Evolutionary conservation across 257 asterid species (phyloP), one percentile per base, ranked within the genome.

Genomic region (Asclepias syriaca): DNA sequence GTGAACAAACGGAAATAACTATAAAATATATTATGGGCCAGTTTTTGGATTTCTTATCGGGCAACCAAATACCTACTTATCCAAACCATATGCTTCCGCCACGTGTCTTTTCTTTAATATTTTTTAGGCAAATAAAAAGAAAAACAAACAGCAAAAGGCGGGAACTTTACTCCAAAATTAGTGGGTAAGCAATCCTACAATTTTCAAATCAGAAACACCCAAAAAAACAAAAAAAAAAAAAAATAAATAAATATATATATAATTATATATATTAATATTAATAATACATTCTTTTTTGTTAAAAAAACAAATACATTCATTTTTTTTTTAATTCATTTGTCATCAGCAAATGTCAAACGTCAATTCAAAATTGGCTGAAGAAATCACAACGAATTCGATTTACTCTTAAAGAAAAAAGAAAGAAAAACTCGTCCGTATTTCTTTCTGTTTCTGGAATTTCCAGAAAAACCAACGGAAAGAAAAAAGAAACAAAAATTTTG

Each of bases 161-260:
- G 93, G 93, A 87, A 89, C 54, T 79, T 78, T 66, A 79, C 82
- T 85, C 90, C 86, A 80, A 81, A 75, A 61, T 59, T 68, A 68
- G 60, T 48, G 65, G 84, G 56, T 75, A 84, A 76, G 56, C 80
- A 77, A 85, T 78, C 79, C 64, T 61, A 15, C 73, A 21, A 32
- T 57, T 69, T 39, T 21, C 55, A 34, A 78, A 32, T 27, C 68
- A 2, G 10, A 40, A 40, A 40, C 10, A 40, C 39, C 39, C 39
- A 34, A 34, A 34, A 34, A 34, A 34, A 34, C 6, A 3, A 66
- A n/a, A n/a, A n/a, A n/a, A n/a, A n/a, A n/a, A n/a, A n/a, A n/a
- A n/a, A n/a, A n/a, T n/a, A n/a, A n/a, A n/a, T n/a, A n/a, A n/a
- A n/a, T n/a, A n/a, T n/a, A n/a, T n/a, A n/a, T n/a, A n/a, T n/a